Evolutionary conservation across 2,329 filamentous ascomycete genomes (phyloP).

Genomic region (Samsoniella hepiali): DNA sequence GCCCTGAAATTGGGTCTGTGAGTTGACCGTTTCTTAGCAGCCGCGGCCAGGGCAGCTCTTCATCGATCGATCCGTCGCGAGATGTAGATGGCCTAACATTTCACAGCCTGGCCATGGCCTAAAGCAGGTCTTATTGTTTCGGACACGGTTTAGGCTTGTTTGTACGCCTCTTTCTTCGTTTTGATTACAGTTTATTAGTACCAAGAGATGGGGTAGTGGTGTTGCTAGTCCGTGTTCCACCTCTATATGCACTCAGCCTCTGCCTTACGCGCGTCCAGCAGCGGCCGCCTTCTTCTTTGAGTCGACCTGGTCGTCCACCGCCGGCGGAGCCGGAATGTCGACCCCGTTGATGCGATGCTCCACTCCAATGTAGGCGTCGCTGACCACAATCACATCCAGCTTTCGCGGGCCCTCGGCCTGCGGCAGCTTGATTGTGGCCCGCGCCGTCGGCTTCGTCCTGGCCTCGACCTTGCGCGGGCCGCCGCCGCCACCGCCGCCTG

Average conservation of each 20-base stretch:
- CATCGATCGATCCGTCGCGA: no score
- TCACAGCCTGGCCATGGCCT: neutral
- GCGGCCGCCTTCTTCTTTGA: slow-evolving; percentile 35
- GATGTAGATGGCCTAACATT: neutral
- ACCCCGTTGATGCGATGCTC: slow-evolving; percentile 48
- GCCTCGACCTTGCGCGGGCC: slow-evolving; percentile 32
- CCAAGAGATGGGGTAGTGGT: neutral
- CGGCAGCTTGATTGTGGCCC: slow-evolving; percentile 55
- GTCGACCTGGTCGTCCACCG: slow-evolving; percentile 46
- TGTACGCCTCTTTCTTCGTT: neutral
- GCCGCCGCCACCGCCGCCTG: slow-evolving; percentile 17
- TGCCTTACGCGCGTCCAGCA: slow-evolving; percentile 16
- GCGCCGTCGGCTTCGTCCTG: slow-evolving; percentile 49
- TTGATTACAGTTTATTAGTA: neutral
- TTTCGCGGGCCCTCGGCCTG: slow-evolving; percentile 49
- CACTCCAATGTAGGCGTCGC: slow-evolving; percentile 84
- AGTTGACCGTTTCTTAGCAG: no score
- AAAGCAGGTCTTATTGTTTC: neutral
- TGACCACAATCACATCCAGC: slow-evolving; percentile 73
- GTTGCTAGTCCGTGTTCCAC: neutral
- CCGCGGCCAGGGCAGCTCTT: no score
- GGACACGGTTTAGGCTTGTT: neutral
- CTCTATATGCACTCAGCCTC: neutral
- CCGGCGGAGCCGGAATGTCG: slow-evolving; percentile 49
- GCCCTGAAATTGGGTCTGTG: no score